These are phyloP conservation scores for Inga leiocalycina DNA, from an alignment of 306 rosid genomes.

Conservation along the genomic window DNA sequence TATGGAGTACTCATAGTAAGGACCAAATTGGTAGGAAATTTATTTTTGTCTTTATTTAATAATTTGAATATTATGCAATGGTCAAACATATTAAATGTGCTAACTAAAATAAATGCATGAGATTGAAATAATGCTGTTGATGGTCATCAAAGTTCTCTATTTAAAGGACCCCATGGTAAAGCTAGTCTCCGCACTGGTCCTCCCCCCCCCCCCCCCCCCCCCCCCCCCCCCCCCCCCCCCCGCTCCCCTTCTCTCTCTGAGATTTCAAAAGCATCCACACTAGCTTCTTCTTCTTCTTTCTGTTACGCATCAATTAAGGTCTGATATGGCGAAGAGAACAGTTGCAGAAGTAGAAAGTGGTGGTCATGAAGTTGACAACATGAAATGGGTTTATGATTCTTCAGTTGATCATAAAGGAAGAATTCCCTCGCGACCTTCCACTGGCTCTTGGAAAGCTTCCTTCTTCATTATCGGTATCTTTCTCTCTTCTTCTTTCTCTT, in stretches of 20 bases:
- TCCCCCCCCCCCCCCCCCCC: no score
- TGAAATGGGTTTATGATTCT: slow-evolving; percentile 62
- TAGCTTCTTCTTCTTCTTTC: background rate
- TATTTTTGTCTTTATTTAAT: background rate
- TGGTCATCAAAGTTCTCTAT: background rate
- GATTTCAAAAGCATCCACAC: no score
- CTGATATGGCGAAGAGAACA: background rate
- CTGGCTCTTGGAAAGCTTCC: slow-evolving; percentile 78
- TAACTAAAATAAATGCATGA: background rate
- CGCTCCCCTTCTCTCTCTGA: no score
- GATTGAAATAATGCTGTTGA: background rate
- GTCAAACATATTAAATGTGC: background rate
- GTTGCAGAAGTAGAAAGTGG: background rate
- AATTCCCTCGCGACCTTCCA: slow-evolving; percentile 62
- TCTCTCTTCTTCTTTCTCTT: background rate
- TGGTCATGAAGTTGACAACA: slow-evolving; percentile 28
- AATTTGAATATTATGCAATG: background rate
- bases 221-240: no score
- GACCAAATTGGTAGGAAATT: no score
- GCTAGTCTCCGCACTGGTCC: background rate
- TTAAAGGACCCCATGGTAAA: background rate
- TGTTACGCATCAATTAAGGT: background rate
- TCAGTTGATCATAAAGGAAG: slow-evolving; percentile 59
- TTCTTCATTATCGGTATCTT: slow-evolving; percentile 63
- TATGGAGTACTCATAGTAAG: no score